phyloP scores from a whole-genome alignment of 2,329 filamentous ascomycete species.

The Cytospora chrysosperma region DNA sequence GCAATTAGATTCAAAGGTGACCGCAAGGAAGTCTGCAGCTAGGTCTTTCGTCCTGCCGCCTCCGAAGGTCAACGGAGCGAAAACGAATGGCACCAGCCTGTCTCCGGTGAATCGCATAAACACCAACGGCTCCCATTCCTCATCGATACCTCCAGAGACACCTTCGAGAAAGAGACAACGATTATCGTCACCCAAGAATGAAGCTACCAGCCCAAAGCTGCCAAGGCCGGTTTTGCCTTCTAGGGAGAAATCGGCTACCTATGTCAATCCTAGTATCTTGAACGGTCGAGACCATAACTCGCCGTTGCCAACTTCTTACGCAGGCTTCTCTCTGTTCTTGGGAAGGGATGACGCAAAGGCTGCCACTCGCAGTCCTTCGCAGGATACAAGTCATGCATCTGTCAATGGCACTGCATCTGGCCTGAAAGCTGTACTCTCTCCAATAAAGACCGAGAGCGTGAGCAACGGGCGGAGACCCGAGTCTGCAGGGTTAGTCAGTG shows the following conservation, averaged over 20 bases:
- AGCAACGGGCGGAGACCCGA: not conserved
- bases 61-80: not conserved
- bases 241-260: conserved; percentile 1
- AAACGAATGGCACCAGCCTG: not conserved
- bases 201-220: conserved; percentile 1
- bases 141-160: conserved; percentile 4
- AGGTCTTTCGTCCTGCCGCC: conserved; percentile 13
- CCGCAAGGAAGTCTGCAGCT: conserved; percentile 20
- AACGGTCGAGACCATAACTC: not conserved
- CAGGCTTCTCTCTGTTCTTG: not conserved
- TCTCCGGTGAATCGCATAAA: conserved; percentile 1
- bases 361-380: not conserved
- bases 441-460: not conserved
- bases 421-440: not conserved
- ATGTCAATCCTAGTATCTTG: not conserved
- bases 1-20: conserved; percentile 19
- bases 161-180: conserved; percentile 22
- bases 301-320: conserved; percentile 3
- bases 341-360: not conserved
- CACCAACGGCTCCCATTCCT: conserved; percentile 3
- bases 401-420: not conserved
- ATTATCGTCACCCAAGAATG: conserved; percentile 10
- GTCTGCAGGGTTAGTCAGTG: not conserved
- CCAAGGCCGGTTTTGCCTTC: conserved; percentile 5
- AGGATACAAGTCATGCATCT: not conserved